A percentile compares a stretch with the other conserved stretches of the same genome.
Evolutionary conservation across 2,329 filamentous ascomycete genomes (phyloP).

Genomic region (Diaporthe helianthi): DNA sequence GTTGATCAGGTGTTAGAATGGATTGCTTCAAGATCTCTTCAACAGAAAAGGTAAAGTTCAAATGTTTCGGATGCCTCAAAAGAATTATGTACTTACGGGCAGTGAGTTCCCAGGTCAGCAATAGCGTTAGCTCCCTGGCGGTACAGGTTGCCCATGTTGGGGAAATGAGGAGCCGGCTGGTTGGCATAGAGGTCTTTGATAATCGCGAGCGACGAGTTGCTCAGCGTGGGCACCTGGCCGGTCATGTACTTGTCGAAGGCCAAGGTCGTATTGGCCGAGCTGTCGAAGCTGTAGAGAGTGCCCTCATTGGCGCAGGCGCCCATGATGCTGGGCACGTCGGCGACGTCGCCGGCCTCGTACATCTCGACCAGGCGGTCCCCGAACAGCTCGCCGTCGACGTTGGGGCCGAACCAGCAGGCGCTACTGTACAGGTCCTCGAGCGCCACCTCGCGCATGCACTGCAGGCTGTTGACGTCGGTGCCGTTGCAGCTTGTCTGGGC

Average conservation of each 20-base stretch:
- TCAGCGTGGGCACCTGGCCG: slow-evolving; percentile 5
- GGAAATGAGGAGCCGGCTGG: slow-evolving; percentile 8
- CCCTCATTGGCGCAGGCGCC: slow-evolving; percentile 19
- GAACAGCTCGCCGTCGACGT: slow-evolving; percentile 7
- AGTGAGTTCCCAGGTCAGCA: slow-evolving; percentile 8
- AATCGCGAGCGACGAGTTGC: slow-evolving; percentile 4
- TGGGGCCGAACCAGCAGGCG: slow-evolving; percentile 19
- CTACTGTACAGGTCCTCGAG: slow-evolving; percentile 15
- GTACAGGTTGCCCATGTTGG: not conserved
- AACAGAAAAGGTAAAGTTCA: too few species aligned
- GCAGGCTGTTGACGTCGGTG: not conserved
- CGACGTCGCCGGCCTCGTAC: slow-evolving; percentile 4
- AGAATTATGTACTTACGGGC: not conserved
- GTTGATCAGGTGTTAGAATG: not conserved
- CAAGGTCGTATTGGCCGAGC: slow-evolving; percentile 4
- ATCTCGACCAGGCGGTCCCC: slow-evolving; percentile 9
- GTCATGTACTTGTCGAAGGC: slow-evolving; percentile 1
- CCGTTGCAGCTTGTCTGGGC: slow-evolving; percentile 8
- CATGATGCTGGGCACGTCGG: slow-evolving; percentile 17
- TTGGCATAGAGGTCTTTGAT: slow-evolving; percentile 10
- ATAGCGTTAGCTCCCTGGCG: slow-evolving; percentile 21
- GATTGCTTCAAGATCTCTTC: not conserved
- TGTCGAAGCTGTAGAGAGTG: slow-evolving; percentile 22
- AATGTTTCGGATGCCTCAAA: not conserved
- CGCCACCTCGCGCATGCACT: not conserved